Conservation (phyloP, 129 eudicot genomes). For the Apium graveolens region DNA sequence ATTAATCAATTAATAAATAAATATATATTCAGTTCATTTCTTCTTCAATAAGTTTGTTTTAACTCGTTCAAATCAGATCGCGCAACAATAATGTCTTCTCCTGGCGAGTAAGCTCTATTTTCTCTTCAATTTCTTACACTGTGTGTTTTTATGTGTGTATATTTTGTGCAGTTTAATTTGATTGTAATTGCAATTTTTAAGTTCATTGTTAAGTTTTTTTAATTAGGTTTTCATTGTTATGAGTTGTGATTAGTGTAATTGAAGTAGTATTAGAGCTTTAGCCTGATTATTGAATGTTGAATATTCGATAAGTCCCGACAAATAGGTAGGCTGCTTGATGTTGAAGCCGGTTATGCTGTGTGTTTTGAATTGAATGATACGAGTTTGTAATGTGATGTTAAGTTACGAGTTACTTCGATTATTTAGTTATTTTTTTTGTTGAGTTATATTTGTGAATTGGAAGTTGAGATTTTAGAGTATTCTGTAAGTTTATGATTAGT, state of each 20-base stretch:
- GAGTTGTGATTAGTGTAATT: not conserved
- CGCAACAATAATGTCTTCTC: constrained; percentile 6
- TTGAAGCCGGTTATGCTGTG: too few species aligned
- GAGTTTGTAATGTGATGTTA: too few species aligned
- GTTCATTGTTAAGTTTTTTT: not conserved
- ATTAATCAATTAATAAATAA: not conserved
- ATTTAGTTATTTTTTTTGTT: too few species aligned
- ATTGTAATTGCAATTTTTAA: not conserved
- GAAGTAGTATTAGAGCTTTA: not conserved
- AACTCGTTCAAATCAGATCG: not conserved
- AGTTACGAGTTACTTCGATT: too few species aligned
- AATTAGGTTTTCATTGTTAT: not conserved
- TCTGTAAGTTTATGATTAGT: too few species aligned
- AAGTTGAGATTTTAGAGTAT: too few species aligned
- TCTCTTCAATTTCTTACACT: not conserved
- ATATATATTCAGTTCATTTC: not conserved
- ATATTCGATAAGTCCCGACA: not conserved
- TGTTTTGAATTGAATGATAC: too few species aligned
- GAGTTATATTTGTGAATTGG: too few species aligned
- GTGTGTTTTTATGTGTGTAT: too few species aligned
- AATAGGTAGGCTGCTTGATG: too few species aligned
- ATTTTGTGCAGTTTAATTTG: not conserved
- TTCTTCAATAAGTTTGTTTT: not conserved
- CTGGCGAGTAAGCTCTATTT: not conserved
- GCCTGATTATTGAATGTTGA: not conserved